Conservation (phyloP, 345 rosid genomes). For the Ceriops zippeliana region DNA sequence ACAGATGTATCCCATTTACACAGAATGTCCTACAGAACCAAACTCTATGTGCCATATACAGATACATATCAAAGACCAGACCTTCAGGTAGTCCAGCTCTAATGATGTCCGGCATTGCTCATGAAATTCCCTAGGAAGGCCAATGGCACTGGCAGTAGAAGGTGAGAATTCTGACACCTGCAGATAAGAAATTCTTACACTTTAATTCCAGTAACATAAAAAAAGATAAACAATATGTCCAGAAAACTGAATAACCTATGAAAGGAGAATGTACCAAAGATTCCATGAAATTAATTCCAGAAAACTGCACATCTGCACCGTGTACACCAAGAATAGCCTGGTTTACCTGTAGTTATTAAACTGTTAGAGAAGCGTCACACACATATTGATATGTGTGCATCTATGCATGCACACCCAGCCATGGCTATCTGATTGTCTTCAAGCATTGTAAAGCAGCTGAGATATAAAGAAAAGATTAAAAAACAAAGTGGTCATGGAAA, state of each 20-base stretch:
- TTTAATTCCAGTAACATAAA: constrained; percentile 2
- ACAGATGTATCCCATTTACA: constrained; percentile 14
- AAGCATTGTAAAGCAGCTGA: background rate
- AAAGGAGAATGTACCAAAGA: constrained; percentile 57
- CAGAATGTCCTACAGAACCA: background rate
- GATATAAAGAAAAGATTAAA: background rate
- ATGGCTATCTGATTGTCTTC: background rate
- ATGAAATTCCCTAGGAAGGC: constrained; percentile 95
- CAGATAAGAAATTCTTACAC: constrained; percentile 21
- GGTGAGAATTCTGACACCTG: constrained; percentile 98
- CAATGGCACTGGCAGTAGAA: constrained; percentile 88
- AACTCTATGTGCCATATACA: constrained; percentile 3
- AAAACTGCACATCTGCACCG: constrained; percentile 74
- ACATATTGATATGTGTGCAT: background rate
- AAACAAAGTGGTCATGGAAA: background rate
- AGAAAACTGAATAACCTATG: constrained; percentile 3
- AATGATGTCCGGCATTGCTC: constrained; percentile 79
- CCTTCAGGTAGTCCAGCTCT: constrained; percentile 83
- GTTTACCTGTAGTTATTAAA: constrained; percentile 58
- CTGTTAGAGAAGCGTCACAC: constrained; percentile 20
- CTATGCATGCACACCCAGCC: background rate
- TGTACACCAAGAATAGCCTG: constrained; percentile 77
- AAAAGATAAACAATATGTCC: constrained; percentile 11
- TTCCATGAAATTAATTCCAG: constrained; percentile 81
- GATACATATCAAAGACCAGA: constrained; percentile 25